Evolutionary conservation across 78 protist genomes (phyloP), one percentile per base, ranked within the genome.

Genomic region (Salpingoeca rosetta): DNA sequence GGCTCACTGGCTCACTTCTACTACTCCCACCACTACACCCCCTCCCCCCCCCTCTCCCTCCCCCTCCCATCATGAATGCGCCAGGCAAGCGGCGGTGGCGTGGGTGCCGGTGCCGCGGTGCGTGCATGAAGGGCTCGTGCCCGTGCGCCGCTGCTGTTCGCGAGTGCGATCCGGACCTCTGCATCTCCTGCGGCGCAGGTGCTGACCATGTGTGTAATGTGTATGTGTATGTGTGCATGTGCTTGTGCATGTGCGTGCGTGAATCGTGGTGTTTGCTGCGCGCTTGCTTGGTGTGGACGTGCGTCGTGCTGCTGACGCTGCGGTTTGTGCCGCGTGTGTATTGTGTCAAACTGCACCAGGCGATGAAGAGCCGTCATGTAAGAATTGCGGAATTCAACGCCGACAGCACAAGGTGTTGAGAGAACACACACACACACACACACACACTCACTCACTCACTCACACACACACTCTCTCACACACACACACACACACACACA

Each of bases 151-250:
- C 17, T 22, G 74, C 74, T 10, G 39, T 0, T 0, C 83, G 83
- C 43, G 83, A 80, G 83, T 80, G 83, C 28, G 83, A 80, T 36
- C 83, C 83, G 3, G 83, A 80, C 83, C 41, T 80, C 41, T 80
- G 83, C 74, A 3, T 0, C 25, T 11, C 3, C 28, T 78, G 82
- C 56, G n/a, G 44, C 44, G 82, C 82, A 24, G 82, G 57, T 37
- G 27, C 57, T 37, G 56, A 17, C 28, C n/a, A n/a, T n/a, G n/a
- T n/a, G n/a, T n/a, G n/a, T n/a, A n/a, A n/a, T n/a, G n/a, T n/a
- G n/a, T n/a, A n/a, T 1, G 82, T 41, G 82, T 56, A 78, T 78
- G 82, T n/a, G n/a, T n/a, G n/a, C n/a, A n/a, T n/a, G n/a, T n/a
- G n/a, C n/a, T n/a, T n/a, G n/a, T n/a, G n/a, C n/a, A n/a, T n/a